Evolutionary conservation across 2,329 filamentous ascomycete genomes (phyloP).

Genomic region (Pezicula rhizophila): DNA sequence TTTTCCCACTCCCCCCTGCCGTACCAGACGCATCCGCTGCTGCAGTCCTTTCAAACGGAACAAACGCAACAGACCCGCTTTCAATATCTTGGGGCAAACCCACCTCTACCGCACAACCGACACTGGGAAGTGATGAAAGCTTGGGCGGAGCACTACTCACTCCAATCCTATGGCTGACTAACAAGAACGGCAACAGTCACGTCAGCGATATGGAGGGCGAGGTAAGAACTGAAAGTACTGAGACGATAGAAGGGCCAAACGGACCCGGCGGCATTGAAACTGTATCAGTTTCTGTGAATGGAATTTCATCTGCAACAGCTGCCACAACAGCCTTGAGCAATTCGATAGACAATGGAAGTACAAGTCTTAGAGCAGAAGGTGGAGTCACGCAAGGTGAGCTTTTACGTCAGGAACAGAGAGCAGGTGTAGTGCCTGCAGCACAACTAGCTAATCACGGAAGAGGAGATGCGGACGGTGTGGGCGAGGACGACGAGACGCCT

Average conservation of each 20-base stretch:
- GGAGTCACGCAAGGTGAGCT: conserved; percentile 80
- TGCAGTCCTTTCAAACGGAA: conserved; percentile 55
- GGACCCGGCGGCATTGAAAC: conserved; percentile 76
- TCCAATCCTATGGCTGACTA: conserved; percentile 80
- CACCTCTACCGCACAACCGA: conserved; percentile 32
- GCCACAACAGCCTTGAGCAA: conserved; percentile 15
- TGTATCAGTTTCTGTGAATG: conserved; percentile 70
- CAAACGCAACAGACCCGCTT: conserved; percentile 31
- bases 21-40: conserved; percentile 51
- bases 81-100: conserved; percentile 43
- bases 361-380: conserved; percentile 27
- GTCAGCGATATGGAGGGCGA: conserved; percentile 48
- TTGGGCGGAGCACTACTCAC: conserved; percentile 87
- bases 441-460: conserved; percentile 38
- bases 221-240: conserved; percentile 66
- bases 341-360: conserved; percentile 17
- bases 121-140: conserved; percentile 77
- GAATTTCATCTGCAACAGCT: conserved; percentile 49
- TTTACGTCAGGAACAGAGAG: conserved; percentile 78
- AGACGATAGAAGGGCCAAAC: conserved; percentile 76
- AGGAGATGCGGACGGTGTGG: conserved; percentile 29
- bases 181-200: conserved; percentile 29
- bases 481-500: conserved; percentile 58
- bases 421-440: conserved; percentile 67
- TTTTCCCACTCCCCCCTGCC: conserved; percentile 75